Evolutionary conservation across 805 yeast species (phyloP).

Genomic region (Spathaspora girioi): DNA sequence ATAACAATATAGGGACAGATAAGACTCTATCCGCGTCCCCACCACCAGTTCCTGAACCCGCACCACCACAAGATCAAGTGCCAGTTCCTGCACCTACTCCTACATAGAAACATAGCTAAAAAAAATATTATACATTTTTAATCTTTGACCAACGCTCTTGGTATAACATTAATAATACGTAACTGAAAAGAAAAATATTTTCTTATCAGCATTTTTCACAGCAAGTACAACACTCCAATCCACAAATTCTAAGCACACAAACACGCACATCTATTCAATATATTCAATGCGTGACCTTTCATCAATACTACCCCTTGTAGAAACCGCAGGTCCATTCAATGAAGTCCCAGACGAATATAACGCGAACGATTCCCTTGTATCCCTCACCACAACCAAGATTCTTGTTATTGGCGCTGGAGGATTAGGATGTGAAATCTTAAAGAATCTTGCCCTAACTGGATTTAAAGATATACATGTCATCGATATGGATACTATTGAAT

Average conservation of each 20-base stretch:
- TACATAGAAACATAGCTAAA: background rate
- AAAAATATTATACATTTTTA: background rate
- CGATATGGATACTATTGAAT: slow-evolving; percentile 80
- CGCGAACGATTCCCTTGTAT: slow-evolving; percentile 15
- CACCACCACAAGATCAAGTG: background rate
- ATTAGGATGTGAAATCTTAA: slow-evolving; percentile 75
- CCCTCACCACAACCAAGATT: slow-evolving; percentile 21
- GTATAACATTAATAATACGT: too few species aligned
- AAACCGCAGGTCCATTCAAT: slow-evolving; percentile 34
- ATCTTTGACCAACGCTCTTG: background rate
- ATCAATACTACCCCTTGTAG: slow-evolving; percentile 16
- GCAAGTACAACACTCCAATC: too few species aligned
- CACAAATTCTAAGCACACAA: background rate
- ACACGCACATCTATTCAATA: background rate
- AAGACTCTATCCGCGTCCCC: background rate
- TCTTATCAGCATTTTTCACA: too few species aligned
- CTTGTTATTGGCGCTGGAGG: slow-evolving; percentile 79
- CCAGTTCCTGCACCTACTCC: background rate
- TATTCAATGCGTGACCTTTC: slow-evolving; percentile 18
- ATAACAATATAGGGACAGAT: background rate
- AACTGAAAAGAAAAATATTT: background rate
- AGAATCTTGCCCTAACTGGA: slow-evolving; percentile 68
- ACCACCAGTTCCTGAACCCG: background rate
- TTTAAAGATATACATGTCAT: slow-evolving; percentile 62
- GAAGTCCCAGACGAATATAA: slow-evolving; percentile 35